A percentile compares a stretch with the other conserved stretches of the same genome.
Conservation (phyloP, 2,329 filamentous ascomycete genomes). For the Colletotrichum theobromicola region DNA sequence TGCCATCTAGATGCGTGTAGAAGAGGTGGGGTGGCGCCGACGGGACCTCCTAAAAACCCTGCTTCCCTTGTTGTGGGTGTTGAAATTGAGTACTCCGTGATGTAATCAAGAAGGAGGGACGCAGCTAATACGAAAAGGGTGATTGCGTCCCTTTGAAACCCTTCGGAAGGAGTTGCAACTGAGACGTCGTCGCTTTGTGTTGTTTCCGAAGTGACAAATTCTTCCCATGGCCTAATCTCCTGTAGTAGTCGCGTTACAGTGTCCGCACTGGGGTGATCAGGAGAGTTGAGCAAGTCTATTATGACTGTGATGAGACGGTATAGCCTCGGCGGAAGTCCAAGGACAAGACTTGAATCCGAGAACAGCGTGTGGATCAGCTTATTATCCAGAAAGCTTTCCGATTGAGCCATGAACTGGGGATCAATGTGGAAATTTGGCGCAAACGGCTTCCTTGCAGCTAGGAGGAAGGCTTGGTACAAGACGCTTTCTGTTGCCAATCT, state of each 20-base stretch:
- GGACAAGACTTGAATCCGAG: background rate
- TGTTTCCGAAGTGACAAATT: background rate
- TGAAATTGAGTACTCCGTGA: background rate
- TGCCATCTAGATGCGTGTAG: background rate
- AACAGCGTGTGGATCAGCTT: background rate
- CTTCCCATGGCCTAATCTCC: background rate
- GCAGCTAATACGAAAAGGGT: background rate
- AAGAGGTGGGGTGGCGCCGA: no score
- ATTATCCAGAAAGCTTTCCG: background rate
- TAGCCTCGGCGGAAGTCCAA: background rate
- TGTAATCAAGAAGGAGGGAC: background rate
- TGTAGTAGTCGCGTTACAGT: background rate
- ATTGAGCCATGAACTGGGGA: background rate
- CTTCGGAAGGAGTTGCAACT: accelerated
- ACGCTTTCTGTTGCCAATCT: background rate
- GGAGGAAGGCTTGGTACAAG: background rate
- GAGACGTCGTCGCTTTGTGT: accelerated
- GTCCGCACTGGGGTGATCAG: background rate
- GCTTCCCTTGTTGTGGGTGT: background rate
- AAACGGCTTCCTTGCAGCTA: background rate
- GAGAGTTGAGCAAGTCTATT: background rate
- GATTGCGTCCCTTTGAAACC: background rate
- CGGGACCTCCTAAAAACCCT: background rate
- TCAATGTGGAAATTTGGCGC: background rate
- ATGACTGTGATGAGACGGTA: background rate